Evolutionary conservation across 1,139 yeast species (phyloP), one percentile per base, ranked within the genome.

Genomic region (Casaregolazyma suthepensis): DNA sequence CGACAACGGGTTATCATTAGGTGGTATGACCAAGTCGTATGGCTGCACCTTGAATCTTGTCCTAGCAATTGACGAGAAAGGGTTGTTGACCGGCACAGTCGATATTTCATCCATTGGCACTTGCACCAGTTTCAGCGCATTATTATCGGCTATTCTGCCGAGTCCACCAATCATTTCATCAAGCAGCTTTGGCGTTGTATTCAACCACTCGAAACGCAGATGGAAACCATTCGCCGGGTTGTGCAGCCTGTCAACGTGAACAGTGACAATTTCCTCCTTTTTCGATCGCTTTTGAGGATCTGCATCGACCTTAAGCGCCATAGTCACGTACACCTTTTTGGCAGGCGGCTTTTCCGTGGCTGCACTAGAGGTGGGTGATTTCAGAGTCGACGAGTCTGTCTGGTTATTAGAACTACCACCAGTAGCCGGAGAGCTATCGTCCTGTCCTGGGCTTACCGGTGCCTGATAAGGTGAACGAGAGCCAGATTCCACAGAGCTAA

Each of bases 151-250:
- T 46, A 85, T 74, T 55, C 96, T 77, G 0, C 90, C 80, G 87
- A 97, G 85, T 51, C 81, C 80, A 44, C 78, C 83, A 31, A 94
- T 78, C n/a, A 89, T 76, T 62, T 93, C 97, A 61, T 94, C 99
- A 54, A 94, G 84, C 50, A 93, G 77, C 64, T 85, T 87, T 0
- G 96, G 87, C 0, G 98, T 89, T 0, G 96, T 84, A 56, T 87
- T 88, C 42, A 93, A 73, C 99, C 99, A 94, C 68, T 93, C 97
- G 29, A 93, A 71, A 52, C 96, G 75, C 40, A 94, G 78, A 64
- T 91, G 99, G 72, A 84, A 94, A 64, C 98, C 91, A 64, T 91
- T 96, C 58, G 89, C 95, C 0, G 98, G 97, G 65, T 91, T 93
- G 66, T 90, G 98, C 2, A 90, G 93, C 53, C 84, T 78, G 66